Conservation (phyloP, 2,329 filamentous ascomycete genomes). For the Pseudogymnoascus sp. region DNA sequence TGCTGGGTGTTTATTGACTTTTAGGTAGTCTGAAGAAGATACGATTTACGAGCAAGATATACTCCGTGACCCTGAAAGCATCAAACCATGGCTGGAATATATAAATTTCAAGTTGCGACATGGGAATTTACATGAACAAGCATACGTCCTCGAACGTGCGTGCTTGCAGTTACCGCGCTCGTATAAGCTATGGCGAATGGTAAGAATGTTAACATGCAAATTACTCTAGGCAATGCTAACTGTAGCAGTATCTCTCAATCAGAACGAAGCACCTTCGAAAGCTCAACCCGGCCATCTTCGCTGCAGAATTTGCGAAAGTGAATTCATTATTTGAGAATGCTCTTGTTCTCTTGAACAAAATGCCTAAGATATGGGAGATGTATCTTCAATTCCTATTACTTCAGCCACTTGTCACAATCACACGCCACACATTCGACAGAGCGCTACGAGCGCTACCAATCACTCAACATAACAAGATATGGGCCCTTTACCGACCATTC, state of each 20-base stretch:
- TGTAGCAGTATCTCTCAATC: constrained; percentile 67
- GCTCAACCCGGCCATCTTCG: constrained; percentile 73
- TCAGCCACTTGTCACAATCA: constrained; percentile 84
- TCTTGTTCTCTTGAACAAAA: constrained; percentile 90
- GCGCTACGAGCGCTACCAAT: constrained; percentile 85
- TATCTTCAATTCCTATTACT: constrained; percentile 84
- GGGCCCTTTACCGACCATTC: constrained; percentile 84
- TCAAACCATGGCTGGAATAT: constrained; percentile 93
- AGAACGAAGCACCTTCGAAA: constrained; percentile 71
- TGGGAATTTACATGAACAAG: constrained; percentile 77
- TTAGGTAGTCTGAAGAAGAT: constrained; percentile 68
- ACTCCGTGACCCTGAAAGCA: constrained; percentile 70
- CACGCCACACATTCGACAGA: constrained; percentile 81
- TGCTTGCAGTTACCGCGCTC: constrained; percentile 84
- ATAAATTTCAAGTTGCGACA: constrained; percentile 84
- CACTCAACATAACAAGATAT: constrained; percentile 92
- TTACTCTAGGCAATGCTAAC: constrained; percentile 14
- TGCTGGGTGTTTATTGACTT: constrained; percentile 23
- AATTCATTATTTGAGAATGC: constrained; percentile 91
- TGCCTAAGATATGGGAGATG: constrained; percentile 98
- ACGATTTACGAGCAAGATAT: constrained; percentile 95
- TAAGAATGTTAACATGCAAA: constrained; percentile 31
- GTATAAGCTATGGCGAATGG: constrained; percentile 97
- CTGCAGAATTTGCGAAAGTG: constrained; percentile 80
- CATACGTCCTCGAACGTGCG: constrained; percentile 79